These are phyloP conservation scores for Candida ulmi DNA, from an alignment of 805 yeast genomes.

Conservation along the genomic window DNA sequence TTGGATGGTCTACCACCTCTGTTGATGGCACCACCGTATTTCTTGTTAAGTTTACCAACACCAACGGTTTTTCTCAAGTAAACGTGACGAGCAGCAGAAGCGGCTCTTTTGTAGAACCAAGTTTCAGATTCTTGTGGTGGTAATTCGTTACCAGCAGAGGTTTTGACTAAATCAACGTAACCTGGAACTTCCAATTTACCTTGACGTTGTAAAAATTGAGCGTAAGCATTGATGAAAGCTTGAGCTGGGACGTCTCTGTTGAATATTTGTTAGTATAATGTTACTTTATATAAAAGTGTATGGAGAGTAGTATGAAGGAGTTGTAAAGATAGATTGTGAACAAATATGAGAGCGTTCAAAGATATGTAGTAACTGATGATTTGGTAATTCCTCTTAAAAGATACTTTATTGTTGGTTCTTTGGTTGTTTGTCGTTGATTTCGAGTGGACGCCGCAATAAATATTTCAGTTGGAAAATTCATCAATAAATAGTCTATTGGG, in stretches of 20 bases:
- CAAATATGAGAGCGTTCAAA: too few relatives aligned
- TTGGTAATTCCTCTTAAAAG: too few relatives aligned
- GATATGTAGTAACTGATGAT: too few relatives aligned
- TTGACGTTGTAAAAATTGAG: slow-evolving; percentile 99
- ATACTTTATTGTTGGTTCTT: too few relatives aligned
- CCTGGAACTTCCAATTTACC: slow-evolving; percentile 99
- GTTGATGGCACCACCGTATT: slow-evolving; percentile 99
- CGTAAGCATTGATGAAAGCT: slow-evolving; percentile 99
- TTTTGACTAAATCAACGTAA: slow-evolving; percentile 99
- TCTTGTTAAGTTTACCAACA: slow-evolving; percentile 98
- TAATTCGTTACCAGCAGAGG: slow-evolving; percentile 97
- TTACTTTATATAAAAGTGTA: too few relatives aligned
- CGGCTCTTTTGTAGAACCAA: slow-evolving; percentile 99
- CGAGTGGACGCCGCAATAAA: too few relatives aligned
- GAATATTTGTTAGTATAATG: slow-evolving; percentile 26
- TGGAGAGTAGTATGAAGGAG: too few relatives aligned
- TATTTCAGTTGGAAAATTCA: too few relatives aligned
- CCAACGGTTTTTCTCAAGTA: slow-evolving; percentile 99
- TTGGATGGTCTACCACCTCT: slow-evolving; percentile 98
- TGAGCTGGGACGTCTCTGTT: slow-evolving; percentile 99
- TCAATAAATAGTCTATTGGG: too few relatives aligned
- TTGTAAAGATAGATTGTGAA: too few relatives aligned
- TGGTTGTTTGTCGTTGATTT: too few relatives aligned
- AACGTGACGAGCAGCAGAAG: slow-evolving; percentile 99
- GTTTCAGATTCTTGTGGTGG: slow-evolving; percentile 99